A percentile compares a stretch with the other conserved stretches of the same genome.
phyloP scores from a whole-genome alignment of 306 rosid genomes.

The Elaeagnus macrophylla region DNA sequence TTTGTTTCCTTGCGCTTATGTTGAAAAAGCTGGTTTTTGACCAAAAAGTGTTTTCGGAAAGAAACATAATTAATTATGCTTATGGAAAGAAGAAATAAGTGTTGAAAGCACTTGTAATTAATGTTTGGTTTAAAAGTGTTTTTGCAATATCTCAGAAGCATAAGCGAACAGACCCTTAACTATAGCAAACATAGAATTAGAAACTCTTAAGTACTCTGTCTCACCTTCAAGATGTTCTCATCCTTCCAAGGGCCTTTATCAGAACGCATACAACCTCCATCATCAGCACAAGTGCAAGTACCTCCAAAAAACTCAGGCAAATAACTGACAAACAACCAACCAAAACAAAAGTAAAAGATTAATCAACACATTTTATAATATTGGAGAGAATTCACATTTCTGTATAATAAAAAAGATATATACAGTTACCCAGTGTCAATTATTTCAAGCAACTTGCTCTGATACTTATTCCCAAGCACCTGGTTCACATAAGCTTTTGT shows the following conservation, averaged over 20 bases:
- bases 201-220: background rate
- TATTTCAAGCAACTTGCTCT: conserved; percentile 76
- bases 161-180: no score
- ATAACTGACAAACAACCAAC: conserved; percentile 44
- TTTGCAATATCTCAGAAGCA: no score
- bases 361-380: background rate
- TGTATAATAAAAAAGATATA: background rate
- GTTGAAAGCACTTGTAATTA: no score
- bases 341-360: background rate
- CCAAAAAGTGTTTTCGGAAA: background rate
- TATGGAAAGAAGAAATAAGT: no score
- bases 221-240: conserved; percentile 45
- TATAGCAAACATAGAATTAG: background rate
- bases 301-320: conserved; percentile 89
- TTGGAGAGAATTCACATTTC: background rate
- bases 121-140: no score
- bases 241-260: conserved; percentile 97
- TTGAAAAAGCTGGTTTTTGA: background rate
- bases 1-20: conserved; percentile 8
- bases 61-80: no score
- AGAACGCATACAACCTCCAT: conserved; percentile 86
- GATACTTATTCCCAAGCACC: conserved; percentile 88
- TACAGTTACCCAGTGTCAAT: conserved; percentile 71
- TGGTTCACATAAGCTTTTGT: conserved; percentile 29
- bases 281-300: conserved; percentile 66